These are phyloP conservation scores for Vaccinium corymbosum DNA, from an alignment of 148 eudicot genomes.

Conservation along the genomic window DNA sequence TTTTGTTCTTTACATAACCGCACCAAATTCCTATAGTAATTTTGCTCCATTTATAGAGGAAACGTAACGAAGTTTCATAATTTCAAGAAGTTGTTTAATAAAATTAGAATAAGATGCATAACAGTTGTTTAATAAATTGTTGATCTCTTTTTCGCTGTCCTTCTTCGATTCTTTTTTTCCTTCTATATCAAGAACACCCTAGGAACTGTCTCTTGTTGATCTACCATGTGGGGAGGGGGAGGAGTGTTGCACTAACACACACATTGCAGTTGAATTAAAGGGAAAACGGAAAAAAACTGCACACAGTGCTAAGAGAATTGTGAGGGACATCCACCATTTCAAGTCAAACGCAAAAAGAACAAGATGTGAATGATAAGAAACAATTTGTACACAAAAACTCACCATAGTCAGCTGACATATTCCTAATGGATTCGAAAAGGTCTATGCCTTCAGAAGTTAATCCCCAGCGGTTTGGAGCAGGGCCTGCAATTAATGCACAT, in stretches of 20 bases:
- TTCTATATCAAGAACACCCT: not conserved
- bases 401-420: constrained; percentile 33
- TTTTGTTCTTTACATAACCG: not conserved
- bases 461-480: constrained; percentile 99
- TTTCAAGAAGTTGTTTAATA: not conserved
- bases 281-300: not conserved
- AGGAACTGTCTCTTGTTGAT: not conserved
- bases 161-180: not conserved
- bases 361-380: not conserved
- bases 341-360: not conserved
- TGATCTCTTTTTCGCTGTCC: not conserved
- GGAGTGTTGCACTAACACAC: not conserved
- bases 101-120: not conserved
- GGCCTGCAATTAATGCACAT: constrained; percentile 98
- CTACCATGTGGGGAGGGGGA: not conserved
- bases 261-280: not conserved
- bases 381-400: constrained; percentile 13
- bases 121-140: not conserved
- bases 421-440: constrained; percentile 47
- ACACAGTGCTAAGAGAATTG: not conserved
- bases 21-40: not conserved
- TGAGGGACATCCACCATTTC: constrained; percentile 2
- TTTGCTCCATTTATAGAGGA: not conserved
- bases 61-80: not conserved
- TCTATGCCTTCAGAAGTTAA: constrained; percentile 65